Conservation (phyloP, 805 yeast species). For the Wickerhamomyces kurtzmanii region DNA sequence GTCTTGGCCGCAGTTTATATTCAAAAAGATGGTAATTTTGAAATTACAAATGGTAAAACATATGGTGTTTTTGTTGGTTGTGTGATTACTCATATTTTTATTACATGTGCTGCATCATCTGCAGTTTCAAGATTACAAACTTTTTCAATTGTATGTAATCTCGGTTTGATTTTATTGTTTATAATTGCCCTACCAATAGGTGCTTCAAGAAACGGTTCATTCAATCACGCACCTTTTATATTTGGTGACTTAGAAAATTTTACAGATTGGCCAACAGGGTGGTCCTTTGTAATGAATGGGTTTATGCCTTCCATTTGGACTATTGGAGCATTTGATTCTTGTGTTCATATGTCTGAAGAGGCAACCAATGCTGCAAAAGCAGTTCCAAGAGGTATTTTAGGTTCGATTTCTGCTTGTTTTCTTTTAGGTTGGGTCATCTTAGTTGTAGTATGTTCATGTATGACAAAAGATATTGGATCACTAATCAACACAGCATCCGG, state of each 20-base stretch:
- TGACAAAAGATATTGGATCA: conserved; percentile 31
- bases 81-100: conserved; percentile 36
- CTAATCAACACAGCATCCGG: conserved; percentile 39
- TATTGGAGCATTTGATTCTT: conserved; percentile 63
- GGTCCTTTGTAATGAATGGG: conserved; percentile 38
- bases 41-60: conserved; percentile 38
- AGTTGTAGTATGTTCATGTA: conserved; percentile 43
- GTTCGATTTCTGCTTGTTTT: conserved; percentile 50
- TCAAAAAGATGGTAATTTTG: conserved; percentile 43
- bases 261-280: conserved; percentile 50
- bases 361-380: conserved; percentile 51
- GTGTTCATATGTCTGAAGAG: conserved; percentile 68
- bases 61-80: conserved; percentile 65
- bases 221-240: conserved; percentile 42
- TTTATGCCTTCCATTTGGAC: conserved; percentile 71
- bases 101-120: conserved; percentile 48
- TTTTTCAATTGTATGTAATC: conserved; percentile 44
- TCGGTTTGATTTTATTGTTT: conserved; percentile 40
- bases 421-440: conserved; percentile 47
- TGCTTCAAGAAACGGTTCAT: conserved; percentile 25
- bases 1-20: conserved; percentile 49
- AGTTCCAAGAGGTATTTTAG: conserved; percentile 55
- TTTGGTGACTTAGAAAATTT: conserved; percentile 42
- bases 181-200: conserved; percentile 62
- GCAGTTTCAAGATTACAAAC: conserved; percentile 51